Conservation (phyloP, 2,329 filamentous ascomycete genomes). For the Alternaria ventricosa region DNA sequence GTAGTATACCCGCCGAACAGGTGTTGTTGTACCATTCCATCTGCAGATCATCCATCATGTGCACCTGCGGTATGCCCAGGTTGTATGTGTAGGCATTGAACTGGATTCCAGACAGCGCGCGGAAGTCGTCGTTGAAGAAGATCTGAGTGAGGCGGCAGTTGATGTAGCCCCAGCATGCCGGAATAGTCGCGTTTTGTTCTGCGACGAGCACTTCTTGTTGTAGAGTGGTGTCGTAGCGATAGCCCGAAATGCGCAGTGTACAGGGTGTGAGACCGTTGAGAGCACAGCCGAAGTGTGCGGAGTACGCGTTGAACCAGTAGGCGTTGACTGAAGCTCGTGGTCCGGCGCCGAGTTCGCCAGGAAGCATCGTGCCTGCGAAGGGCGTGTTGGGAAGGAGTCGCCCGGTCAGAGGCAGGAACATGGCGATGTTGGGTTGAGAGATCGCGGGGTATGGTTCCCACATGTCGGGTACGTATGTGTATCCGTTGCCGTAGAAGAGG, state of each 20-base stretch:
- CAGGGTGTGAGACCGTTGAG: constrained; percentile 50
- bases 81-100: constrained; percentile 55
- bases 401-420: constrained; percentile 52
- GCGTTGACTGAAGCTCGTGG: constrained; percentile 50
- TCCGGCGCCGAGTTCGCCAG: constrained; percentile 58
- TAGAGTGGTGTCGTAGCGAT: constrained; percentile 48
- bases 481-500: constrained; percentile 59
- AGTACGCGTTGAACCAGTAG: constrained; percentile 60
- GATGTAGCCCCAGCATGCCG: constrained; percentile 50
- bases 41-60: constrained; percentile 58
- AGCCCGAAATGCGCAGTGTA: constrained; percentile 55
- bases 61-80: constrained; percentile 48
- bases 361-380: constrained; percentile 43
- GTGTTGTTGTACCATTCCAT: constrained; percentile 59
- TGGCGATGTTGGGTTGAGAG: constrained; percentile 56
- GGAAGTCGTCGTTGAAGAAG: constrained; percentile 49
- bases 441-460: constrained; percentile 53
- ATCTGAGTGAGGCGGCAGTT: constrained; percentile 54
- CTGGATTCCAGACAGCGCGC: constrained; percentile 55
- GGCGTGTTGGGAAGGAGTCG: constrained; percentile 34
- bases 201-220: constrained; percentile 45
- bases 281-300: constrained; percentile 57
- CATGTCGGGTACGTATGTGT: constrained; percentile 55
- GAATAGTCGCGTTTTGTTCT: constrained; percentile 50
- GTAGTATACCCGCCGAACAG: constrained; percentile 54